phyloP scores from a whole-genome alignment of 352 stramenopile genomes.

The Pythium periplocum region DNA sequence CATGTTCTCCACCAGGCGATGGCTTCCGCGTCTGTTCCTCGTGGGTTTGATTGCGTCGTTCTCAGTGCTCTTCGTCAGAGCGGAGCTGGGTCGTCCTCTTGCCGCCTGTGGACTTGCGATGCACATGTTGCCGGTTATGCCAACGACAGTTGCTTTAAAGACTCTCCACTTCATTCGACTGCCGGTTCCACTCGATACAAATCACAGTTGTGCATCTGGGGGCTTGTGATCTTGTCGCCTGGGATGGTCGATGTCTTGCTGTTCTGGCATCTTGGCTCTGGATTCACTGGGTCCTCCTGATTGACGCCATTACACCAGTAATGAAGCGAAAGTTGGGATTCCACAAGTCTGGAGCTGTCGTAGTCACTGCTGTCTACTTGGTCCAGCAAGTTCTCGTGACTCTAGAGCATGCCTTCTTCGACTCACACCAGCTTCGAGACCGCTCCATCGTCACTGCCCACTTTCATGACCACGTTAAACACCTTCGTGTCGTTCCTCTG shows the following conservation, averaged over 20 bases:
- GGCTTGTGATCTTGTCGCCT: slow-evolving; percentile 6
- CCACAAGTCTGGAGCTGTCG: slow-evolving; percentile 6
- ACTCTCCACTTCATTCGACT: slow-evolving; percentile 13
- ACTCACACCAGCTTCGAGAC: background rate
- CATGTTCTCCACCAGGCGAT: no score
- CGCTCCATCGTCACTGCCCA: background rate
- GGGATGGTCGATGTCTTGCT: slow-evolving; percentile 10
- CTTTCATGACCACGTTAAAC: background rate
- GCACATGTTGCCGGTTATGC: slow-evolving; percentile 1
- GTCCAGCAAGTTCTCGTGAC: background rate
- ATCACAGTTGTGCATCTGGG: slow-evolving; percentile 7
- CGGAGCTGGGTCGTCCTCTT: no score
- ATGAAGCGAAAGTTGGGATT: slow-evolving; percentile 14
- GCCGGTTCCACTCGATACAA: slow-evolving; percentile 9
- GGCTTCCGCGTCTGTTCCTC: no score
- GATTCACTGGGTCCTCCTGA: slow-evolving; percentile 19
- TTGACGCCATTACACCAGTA: slow-evolving; percentile 11
- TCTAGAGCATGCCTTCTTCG: background rate
- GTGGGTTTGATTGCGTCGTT: no score
- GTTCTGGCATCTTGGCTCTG: slow-evolving; percentile 12
- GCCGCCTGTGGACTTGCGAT: no score
- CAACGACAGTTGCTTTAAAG: background rate
- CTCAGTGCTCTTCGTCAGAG: background rate
- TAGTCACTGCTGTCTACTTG: background rate
- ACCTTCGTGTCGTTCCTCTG: background rate